Evolutionary conservation across 345 rosid species (phyloP).

Genomic region (Moringa oleifera): DNA sequence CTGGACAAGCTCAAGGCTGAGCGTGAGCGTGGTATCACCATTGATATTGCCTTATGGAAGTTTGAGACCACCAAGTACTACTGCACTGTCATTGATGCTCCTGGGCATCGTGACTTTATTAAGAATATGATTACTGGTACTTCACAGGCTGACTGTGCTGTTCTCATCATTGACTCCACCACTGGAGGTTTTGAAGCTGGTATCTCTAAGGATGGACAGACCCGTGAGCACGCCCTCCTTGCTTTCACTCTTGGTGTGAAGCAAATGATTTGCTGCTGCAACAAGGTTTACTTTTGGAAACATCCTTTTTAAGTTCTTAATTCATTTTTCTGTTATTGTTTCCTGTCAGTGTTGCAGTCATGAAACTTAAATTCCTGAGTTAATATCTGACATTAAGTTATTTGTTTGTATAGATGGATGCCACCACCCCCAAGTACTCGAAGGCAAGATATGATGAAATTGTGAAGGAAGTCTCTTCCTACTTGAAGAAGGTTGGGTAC

Average conservation of each 20-base stretch:
- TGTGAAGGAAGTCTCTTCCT: too few relatives aligned
- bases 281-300: slow-evolving; percentile 35
- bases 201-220: slow-evolving; percentile 84
- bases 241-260: slow-evolving; percentile 70
- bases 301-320: too few relatives aligned
- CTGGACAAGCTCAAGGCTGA: slow-evolving; percentile 82
- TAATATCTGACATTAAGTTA: too few relatives aligned
- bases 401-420: too few relatives aligned
- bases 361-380: too few relatives aligned
- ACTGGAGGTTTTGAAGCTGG: slow-evolving; percentile 88
- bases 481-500: too few relatives aligned
- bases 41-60: slow-evolving; percentile 69
- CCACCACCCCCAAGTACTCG: too few relatives aligned
- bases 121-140: slow-evolving; percentile 85
- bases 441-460: too few relatives aligned
- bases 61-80: slow-evolving; percentile 70
- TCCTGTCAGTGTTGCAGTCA: too few relatives aligned
- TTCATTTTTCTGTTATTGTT: too few relatives aligned
- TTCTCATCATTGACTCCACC: slow-evolving; percentile 73
- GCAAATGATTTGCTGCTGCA: slow-evolving; percentile 79
- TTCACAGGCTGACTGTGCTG: slow-evolving; percentile 80
- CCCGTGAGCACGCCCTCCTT: slow-evolving; percentile 66
- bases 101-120: slow-evolving; percentile 74
- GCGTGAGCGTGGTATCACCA: slow-evolving; percentile 79
- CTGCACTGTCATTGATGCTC: slow-evolving; percentile 79